A percentile compares a stretch with the other conserved stretches of the same genome.
Evolutionary conservation across 352 stramenopile species (phyloP).

Genomic region (Plasmopara muralis): DNA sequence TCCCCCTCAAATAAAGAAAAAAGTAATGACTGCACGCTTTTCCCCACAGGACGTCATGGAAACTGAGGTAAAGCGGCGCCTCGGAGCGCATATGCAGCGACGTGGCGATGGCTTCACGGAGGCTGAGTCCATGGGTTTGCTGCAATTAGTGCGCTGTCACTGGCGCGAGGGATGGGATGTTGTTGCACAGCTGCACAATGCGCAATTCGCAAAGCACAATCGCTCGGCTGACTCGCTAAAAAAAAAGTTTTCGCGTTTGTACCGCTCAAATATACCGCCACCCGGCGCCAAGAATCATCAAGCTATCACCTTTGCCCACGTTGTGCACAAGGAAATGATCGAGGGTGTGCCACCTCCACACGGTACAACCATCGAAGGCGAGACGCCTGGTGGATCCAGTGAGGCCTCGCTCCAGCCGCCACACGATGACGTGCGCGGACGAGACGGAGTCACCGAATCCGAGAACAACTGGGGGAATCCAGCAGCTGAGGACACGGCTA

Average conservation of each 20-base stretch:
- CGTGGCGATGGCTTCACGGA: conserved; percentile 36
- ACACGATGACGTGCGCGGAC: conserved; percentile 12
- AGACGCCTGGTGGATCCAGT: conserved; percentile 10
- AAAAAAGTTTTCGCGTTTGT: conserved; percentile 37
- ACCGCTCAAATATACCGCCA: conserved; percentile 22
- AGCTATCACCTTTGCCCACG: conserved; percentile 27
- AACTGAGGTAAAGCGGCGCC: conserved; percentile 20
- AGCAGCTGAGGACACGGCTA: conserved; percentile 5
- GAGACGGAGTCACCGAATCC: conserved; percentile 20
- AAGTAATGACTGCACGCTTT: conserved; percentile 21
- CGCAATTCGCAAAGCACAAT: conserved; percentile 28
- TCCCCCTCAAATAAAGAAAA: conserved; percentile 12
- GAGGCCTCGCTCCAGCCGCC: conserved; percentile 17
- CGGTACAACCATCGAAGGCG: conserved; percentile 4
- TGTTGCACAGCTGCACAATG: conserved; percentile 31
- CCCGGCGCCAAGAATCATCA: conserved; percentile 34
- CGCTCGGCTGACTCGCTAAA: conserved; percentile 38
- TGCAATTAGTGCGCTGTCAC: conserved; percentile 28
- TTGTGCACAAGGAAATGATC: conserved; percentile 33
- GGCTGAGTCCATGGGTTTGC: conserved; percentile 29
- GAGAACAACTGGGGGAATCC: conserved; percentile 24
- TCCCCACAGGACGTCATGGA: conserved; percentile 14
- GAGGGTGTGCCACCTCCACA: conserved; percentile 15
- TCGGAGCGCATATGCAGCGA: conserved; percentile 22
- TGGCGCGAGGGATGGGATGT: conserved; percentile 38